Evolutionary conservation across 441 rosid genomes (phyloP).

Genomic region (Jatropha podagrica): DNA sequence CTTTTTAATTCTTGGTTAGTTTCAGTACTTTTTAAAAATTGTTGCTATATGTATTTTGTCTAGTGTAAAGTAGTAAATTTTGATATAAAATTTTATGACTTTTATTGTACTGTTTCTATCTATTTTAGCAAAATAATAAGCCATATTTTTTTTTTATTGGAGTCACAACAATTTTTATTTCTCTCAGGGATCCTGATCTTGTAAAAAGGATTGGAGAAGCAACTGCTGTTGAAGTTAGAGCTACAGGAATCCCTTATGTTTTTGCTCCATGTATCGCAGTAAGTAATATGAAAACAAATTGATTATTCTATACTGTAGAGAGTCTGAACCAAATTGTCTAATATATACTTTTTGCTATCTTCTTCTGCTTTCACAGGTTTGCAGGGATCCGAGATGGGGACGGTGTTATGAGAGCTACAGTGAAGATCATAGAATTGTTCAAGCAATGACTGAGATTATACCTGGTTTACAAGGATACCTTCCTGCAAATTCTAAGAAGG

Average conservation of each 20-base stretch:
- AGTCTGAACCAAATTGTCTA: not conserved
- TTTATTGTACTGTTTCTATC: not conserved
- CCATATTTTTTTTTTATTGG: not conserved
- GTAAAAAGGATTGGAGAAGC: slow-evolving; percentile 63
- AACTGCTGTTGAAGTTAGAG: slow-evolving; percentile 72
- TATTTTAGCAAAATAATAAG: not conserved
- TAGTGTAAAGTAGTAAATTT: not conserved
- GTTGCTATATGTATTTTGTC: not conserved
- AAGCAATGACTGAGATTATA: slow-evolving; percentile 57
- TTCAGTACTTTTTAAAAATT: too few species aligned
- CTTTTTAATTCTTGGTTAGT: not conserved
- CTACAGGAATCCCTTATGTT: slow-evolving; percentile 64
- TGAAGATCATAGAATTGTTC: slow-evolving; percentile 55
- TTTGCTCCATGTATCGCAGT: slow-evolving; percentile 78
- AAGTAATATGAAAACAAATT: slow-evolving; percentile 7
- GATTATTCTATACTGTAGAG: not conserved
- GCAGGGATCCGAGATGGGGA: slow-evolving; percentile 82
- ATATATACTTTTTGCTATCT: not conserved
- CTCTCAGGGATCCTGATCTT: slow-evolving; percentile 51
- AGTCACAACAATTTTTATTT: not conserved
- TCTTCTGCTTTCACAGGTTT: slow-evolving; percentile 41
- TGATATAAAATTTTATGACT: not conserved
- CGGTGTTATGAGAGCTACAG: slow-evolving; percentile 73
- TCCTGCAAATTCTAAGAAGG: slow-evolving; percentile 42
- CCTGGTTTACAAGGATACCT: slow-evolving; percentile 64